phyloP scores from a whole-genome alignment of 2,329 filamentous ascomycete genomes.

The Tolypocladium ophioglossoides region DNA sequence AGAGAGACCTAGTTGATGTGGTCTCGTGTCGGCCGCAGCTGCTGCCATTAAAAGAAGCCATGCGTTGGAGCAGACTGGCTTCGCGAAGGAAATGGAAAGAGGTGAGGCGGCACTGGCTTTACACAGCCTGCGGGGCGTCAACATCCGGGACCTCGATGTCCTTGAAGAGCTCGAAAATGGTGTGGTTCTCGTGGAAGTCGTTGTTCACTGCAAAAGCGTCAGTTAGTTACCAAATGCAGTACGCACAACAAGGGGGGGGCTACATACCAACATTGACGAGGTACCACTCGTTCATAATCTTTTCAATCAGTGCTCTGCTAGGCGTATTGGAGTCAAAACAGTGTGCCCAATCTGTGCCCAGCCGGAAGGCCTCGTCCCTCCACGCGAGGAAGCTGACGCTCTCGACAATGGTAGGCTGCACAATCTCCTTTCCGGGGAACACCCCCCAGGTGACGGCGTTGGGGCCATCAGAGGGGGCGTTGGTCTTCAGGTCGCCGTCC shows the following conservation, averaged over 20 bases:
- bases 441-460: conserved; percentile 99
- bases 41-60: conserved; percentile 3
- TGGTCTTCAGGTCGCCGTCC: conserved; percentile 70
- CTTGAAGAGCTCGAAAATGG: conserved; percentile 79
- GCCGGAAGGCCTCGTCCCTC: conserved; percentile 94
- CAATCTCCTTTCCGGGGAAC: conserved; percentile 96
- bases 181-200: conserved; percentile 78
- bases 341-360: conserved; percentile 88
- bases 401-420: conserved; percentile 99
- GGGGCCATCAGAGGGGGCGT: conserved; percentile 74
- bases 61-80: conserved; percentile 5
- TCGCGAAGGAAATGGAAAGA: not conserved
- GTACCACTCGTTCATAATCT: conserved; percentile 84
- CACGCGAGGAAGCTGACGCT: conserved; percentile 95
- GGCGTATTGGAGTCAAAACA: conserved; percentile 71
- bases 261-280: conserved; percentile 83
- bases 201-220: conserved; percentile 65
- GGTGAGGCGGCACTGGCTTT: not conserved
- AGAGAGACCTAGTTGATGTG: conserved; percentile 4
- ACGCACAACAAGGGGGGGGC: not conserved
- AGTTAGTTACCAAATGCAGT: not conserved
- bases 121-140: conserved; percentile 25
- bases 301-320: conserved; percentile 69
- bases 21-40: conserved; percentile 2
- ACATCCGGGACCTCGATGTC: conserved; percentile 61